phyloP scores from a whole-genome alignment of 2,329 filamentous ascomycete species.

The Pseudocercospora ulei region DNA sequence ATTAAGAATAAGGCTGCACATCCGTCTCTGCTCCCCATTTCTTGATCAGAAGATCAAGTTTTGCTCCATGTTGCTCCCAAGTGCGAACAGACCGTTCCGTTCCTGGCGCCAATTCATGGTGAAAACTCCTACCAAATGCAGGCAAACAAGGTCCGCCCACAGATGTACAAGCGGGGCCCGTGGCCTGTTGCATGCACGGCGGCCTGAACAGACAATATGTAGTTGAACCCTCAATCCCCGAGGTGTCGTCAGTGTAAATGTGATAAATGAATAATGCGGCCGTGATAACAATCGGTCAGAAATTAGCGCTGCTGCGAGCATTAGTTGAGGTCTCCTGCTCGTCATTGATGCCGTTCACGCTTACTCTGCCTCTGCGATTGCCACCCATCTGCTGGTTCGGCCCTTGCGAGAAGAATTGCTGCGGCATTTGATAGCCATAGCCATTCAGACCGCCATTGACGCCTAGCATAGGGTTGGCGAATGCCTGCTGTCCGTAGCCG shows the following conservation, averaged over 20 bases:
- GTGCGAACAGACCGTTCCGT: background rate
- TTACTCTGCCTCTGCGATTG: conserved; percentile 22
- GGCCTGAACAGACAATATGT: conserved; percentile 7
- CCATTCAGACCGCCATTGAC: conserved; percentile 26
- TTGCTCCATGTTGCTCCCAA: conserved; percentile 1
- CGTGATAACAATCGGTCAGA: conserved; percentile 1
- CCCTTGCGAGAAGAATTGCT: conserved; percentile 20
- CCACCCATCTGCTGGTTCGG: conserved; percentile 23
- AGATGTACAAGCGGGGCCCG: background rate
- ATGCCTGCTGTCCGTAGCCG: conserved; percentile 26
- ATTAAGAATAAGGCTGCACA: background rate
- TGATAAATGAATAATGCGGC: background rate
- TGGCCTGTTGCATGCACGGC: conserved; percentile 8
- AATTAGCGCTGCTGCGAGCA: conserved; percentile 2
- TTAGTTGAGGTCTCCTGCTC: background rate
- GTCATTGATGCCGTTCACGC: conserved; percentile 2
- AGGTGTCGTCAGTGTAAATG: conserved; percentile 5
- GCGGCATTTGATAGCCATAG: conserved; percentile 27
- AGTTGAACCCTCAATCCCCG: background rate
- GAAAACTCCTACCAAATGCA: conserved; percentile 8
- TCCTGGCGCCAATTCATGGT: conserved; percentile 1
- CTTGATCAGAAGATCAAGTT: conserved; percentile 3
- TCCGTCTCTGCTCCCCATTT: background rate
- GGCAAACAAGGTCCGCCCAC: background rate
- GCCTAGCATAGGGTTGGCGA: conserved; percentile 26